Evolutionary conservation across 768 basidiomycete genomes (phyloP).

Genomic region (Coprinopsis cinerea): DNA sequence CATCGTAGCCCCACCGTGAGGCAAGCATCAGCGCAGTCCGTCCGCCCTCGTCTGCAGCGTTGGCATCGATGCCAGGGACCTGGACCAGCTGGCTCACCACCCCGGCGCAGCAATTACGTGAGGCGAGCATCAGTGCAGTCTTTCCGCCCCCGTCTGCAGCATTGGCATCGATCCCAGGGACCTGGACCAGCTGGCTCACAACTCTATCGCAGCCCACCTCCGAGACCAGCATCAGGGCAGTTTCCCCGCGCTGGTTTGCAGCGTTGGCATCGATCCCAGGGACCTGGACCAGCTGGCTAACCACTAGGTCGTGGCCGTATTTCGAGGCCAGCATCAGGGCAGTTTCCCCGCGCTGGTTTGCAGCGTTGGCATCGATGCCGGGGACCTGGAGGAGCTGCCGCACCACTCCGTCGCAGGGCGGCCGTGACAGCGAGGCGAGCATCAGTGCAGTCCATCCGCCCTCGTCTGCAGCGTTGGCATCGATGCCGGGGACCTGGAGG

Average conservation of each 20-base stretch:
- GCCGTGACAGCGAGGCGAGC: neutral
- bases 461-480: neutral
- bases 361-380: neutral
- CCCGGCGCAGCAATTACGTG: neutral
- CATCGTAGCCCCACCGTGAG: too few relatives aligned
- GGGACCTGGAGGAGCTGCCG: neutral
- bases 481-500: neutral
- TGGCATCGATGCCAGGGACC: too few relatives aligned
- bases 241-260: too few relatives aligned
- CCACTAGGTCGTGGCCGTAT: too few relatives aligned
- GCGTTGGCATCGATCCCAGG: too few relatives aligned
- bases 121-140: neutral
- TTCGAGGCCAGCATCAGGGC: too few relatives aligned
- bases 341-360: too few relatives aligned
- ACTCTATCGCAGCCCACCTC: neutral
- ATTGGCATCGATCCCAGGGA: neutral
- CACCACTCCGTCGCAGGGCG: neutral
- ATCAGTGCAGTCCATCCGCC: neutral
- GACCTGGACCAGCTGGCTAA: neutral
- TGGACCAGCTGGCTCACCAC: neutral
- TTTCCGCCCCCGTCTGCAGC: neutral
- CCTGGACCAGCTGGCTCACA: neutral
- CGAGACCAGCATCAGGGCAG: too few relatives aligned
- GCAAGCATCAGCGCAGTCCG: too few relatives aligned
- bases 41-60: too few relatives aligned